Percentiles rank a stretch among this genome's conserved stretches.
These are phyloP conservation scores for Ascochyta pisi DNA, from an alignment of 2,329 filamentous ascomycete species.

Conservation along the genomic window DNA sequence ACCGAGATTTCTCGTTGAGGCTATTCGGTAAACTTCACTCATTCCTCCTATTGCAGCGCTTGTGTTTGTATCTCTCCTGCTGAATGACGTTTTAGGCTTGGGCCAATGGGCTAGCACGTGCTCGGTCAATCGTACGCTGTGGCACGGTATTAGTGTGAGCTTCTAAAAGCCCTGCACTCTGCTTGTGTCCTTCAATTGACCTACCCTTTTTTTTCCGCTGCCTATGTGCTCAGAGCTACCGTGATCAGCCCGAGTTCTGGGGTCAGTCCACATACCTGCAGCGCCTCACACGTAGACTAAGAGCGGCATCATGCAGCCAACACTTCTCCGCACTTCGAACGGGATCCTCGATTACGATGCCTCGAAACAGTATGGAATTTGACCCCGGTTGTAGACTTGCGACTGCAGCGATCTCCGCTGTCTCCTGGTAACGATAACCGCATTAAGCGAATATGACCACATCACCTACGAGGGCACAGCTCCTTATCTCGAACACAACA, in stretches of 20 bases:
- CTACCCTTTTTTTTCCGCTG: too few species aligned
- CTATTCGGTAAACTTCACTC: too few species aligned
- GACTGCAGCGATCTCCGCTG: background rate
- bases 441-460: constrained; percentile 1
- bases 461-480: background rate
- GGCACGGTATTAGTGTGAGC: background rate
- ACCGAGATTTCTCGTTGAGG: background rate
- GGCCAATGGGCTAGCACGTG: too few species aligned
- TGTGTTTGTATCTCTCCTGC: too few species aligned
- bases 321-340: constrained; percentile 3
- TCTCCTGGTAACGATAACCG: constrained; percentile 6
- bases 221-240: too few species aligned
- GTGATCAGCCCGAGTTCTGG: background rate
- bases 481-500: background rate
- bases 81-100: too few species aligned
- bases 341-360: background rate
- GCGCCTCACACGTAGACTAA: background rate
- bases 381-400: background rate
- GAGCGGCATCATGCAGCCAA: constrained; percentile 5
- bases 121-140: too few species aligned
- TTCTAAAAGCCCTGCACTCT: background rate
- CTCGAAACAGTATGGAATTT: constrained; percentile 2
- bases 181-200: background rate
- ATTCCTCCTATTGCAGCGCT: too few species aligned
- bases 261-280: background rate